Evolutionary conservation across 2,329 filamentous ascomycete genomes (phyloP).

Genomic region (Parafenestella ontariensis): DNA sequence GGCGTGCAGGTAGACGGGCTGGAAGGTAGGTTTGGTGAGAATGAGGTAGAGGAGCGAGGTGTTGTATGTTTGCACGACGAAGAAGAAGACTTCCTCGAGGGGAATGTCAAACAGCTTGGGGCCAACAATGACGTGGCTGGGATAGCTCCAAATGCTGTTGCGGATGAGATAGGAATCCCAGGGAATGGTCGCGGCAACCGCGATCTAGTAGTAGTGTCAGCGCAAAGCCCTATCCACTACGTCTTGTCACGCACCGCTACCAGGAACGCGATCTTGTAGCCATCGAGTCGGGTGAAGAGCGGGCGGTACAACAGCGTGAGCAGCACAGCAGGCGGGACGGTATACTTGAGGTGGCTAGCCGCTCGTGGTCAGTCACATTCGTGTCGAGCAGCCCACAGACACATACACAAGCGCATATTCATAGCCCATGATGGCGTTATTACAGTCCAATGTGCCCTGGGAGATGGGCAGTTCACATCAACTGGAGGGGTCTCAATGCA

Average conservation of each 20-base stretch:
- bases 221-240: background rate
- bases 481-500: slow-evolving; percentile 13
- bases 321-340: slow-evolving; percentile 66
- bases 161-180: slow-evolving; percentile 80
- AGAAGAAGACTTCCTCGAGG: slow-evolving; percentile 77
- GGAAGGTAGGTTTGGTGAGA: slow-evolving; percentile 68
- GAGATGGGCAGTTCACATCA: slow-evolving; percentile 8
- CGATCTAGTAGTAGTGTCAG: slow-evolving; percentile 57
- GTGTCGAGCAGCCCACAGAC: slow-evolving; percentile 4
- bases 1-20: slow-evolving; percentile 60
- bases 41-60: slow-evolving; percentile 73
- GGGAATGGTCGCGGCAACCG: slow-evolving; percentile 72
- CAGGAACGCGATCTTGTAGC: slow-evolving; percentile 68
- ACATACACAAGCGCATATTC: slow-evolving; percentile 70
- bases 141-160: slow-evolving; percentile 74
- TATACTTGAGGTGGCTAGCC: slow-evolving; percentile 69
- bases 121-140: slow-evolving; percentile 68
- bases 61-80: slow-evolving; percentile 77
- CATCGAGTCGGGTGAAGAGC: slow-evolving; percentile 67
- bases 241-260: slow-evolving; percentile 53
- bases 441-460: slow-evolving; percentile 11
- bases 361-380: slow-evolving; percentile 18
- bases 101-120: slow-evolving; percentile 70
- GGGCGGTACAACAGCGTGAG: slow-evolving; percentile 68
- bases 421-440: slow-evolving; percentile 55